Base-by-base conservation (phyloP, 2,329 filamentous ascomycete species). In the Calycina herbarum region DNA sequence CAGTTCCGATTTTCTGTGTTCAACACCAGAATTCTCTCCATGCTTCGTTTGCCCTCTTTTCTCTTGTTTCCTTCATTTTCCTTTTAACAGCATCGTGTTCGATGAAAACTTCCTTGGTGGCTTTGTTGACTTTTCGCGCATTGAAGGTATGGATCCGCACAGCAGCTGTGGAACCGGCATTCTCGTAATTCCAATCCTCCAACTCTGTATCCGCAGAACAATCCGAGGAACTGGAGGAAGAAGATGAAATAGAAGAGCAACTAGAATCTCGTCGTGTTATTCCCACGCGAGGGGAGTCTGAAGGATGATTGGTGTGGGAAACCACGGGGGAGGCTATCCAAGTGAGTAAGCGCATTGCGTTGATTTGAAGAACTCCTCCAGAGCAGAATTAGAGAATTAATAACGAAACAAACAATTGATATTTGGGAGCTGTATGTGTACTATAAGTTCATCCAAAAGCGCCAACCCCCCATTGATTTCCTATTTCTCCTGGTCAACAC, bases 11-110 rank as follows among this genome's bases (percentile, higher is more conserved):
- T 2, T 24, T 51, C 20, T 51, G n/a, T 51, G n/a, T 24, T 67
- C 64, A 70, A 10, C 63, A 64, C 69, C 69, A 71, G 62, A 69
- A 68, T 45, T 67, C 64, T 58, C 57, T 67, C 69, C 69, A 71
- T 0, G 64, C 61, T 54, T 61, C 61, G 59, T 66, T 62, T 7
- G 69, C 66, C 38, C 58, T 20, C 33, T 45, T 68, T 17, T 67
- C 56, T 40, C 63, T 59, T 54, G 51, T 61, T 59, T 71, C 68
- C 20, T n/a, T 48, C 13, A 58, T 54, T 27, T 68, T 71, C 57
- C 64, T 56, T 40, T 57, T 48, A 24, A 70, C 67, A 33, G 66
- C 67, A 57, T 69, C 67, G 13, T 68, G 67, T 40, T 63, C 65
- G 1, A 29, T 58, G 13, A 27, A 45, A 60, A 4, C 35, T 35